A percentile compares a stretch with the other conserved stretches of the same genome.
phyloP scores from a whole-genome alignment of 768 basidiomycete genomes.

The Leccinum longicurvipes region DNA sequence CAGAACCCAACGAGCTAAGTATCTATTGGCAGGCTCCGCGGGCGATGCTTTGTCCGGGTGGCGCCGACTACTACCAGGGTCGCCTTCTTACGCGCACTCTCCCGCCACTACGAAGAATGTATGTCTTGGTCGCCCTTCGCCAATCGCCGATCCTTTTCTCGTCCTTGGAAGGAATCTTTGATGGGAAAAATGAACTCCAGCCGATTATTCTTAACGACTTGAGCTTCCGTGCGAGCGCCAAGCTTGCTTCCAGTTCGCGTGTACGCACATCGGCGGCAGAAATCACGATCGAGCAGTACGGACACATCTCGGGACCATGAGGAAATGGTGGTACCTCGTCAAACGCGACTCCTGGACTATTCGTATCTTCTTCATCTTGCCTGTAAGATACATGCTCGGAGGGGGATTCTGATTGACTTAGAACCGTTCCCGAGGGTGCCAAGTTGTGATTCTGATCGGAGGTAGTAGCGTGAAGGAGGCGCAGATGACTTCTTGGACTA shows the following conservation, averaged over 20 bases:
- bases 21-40: background rate
- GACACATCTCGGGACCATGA: constrained; percentile 33
- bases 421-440: constrained; percentile 6
- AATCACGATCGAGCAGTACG: constrained; percentile 33
- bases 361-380: constrained; percentile 14
- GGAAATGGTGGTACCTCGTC: constrained; percentile 25
- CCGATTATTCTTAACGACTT: constrained; percentile 42
- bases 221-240: constrained; percentile 43
- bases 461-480: constrained; percentile 8
- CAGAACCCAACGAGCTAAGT: background rate
- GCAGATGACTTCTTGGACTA: constrained; percentile 21
- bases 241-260: constrained; percentile 47
- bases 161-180: constrained; percentile 13
- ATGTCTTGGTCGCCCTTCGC: constrained; percentile 36
- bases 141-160: constrained; percentile 19
- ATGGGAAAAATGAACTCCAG: constrained; percentile 52
- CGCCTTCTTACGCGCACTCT: constrained; percentile 42
- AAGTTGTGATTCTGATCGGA: constrained; percentile 4
- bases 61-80: constrained; percentile 32
- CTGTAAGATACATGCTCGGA: constrained; percentile 22
- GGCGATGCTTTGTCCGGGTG: background rate
- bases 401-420: constrained; percentile 27
- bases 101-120: constrained; percentile 39
- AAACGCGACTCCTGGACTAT: background rate
- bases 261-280: constrained; percentile 33